Evolutionary conservation across 371 early-diverging fungal species (phyloP), one percentile per base, ranked within the genome.

Genomic region (Mortierella sp.): DNA sequence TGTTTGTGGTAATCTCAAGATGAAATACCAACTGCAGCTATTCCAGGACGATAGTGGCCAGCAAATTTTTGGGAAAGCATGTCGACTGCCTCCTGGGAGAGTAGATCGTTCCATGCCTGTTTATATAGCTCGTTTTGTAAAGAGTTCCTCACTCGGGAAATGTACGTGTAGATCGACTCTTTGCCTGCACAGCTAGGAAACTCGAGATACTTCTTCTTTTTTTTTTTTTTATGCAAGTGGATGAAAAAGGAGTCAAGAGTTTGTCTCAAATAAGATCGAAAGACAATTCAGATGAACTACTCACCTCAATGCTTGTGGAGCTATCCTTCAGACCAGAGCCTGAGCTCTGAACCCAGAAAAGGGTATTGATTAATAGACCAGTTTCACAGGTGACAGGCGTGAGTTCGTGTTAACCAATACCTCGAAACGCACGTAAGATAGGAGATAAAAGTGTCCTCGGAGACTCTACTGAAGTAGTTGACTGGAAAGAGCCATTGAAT

Each of bases 321-420:
- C 62, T 71, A 48, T 71, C 72, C 66, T 71, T 65, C 19, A 65
- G 72, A 50, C 62, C 68, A 63, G 68, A 73, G 23, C 64, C 73
- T 15, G 67, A 73, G 29, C 68, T 64, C 57, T 73, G 73, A 15
- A 66, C 50, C 73, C 67, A 67, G 63, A 63, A 63, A 59, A 67
- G 73, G 25, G 67, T 72, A 45, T 62, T 64, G 21, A 74, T 72
- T 23, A 45, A 51, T 18, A 71, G 21, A 0, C 64, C 65, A 1
- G 61, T 71, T 0, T 65, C 65, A 26, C 71, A 71, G 4, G 65
- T 61, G 25, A 71, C 62, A 3, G 60, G 57, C 25, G 65, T 73
- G 7, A 73, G 61, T 57, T 68, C 64, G 29, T 67, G 28, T 1
- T 63, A 26, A 15, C 71, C 73, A 25, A 73, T 48, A 25, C 63